These are phyloP conservation scores for Barnettozyma hawaiiensis DNA, from an alignment of 1,139 yeast genomes.

Conservation along the genomic window DNA sequence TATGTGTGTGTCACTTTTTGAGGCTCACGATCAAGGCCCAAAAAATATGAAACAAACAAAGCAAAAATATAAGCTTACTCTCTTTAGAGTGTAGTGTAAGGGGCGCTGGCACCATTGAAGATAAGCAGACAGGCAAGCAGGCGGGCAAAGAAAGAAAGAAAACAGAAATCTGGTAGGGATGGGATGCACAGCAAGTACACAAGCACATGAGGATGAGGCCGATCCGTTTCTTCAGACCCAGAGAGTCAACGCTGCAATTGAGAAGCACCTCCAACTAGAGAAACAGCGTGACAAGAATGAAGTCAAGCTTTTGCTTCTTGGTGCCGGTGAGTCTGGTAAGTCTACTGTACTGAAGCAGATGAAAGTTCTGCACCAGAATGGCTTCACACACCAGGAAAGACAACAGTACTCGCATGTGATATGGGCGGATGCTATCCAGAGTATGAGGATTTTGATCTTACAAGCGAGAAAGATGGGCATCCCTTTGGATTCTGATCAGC, in stretches of 20 bases:
- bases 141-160: too few species aligned
- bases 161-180: conserved; percentile 5
- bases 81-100: too few species aligned
- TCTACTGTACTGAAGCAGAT: conserved; percentile 94
- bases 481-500: conserved; percentile 53
- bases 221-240: conserved; percentile 49
- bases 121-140: too few species aligned
- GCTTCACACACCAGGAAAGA: conserved; percentile 77
- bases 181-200: conserved; percentile 53
- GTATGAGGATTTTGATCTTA: conserved; percentile 75
- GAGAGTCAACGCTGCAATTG: conserved; percentile 60
- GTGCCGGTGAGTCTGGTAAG: conserved; percentile 96
- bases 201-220: conserved; percentile 37
- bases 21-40: conserved; percentile 8
- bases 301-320: conserved; percentile 66
- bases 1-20: conserved; percentile 6
- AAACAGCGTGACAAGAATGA: conserved; percentile 47
- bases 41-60: neutral
- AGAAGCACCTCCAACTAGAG: conserved; percentile 52
- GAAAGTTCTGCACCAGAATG: conserved; percentile 79
- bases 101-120: too few species aligned
- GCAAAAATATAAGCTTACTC: too few species aligned
- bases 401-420: conserved; percentile 82
- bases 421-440: conserved; percentile 88
- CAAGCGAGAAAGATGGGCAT: conserved; percentile 64